phyloP scores from a whole-genome alignment of 352 stramenopile genomes.

The Blastocystis hominis region DNA sequence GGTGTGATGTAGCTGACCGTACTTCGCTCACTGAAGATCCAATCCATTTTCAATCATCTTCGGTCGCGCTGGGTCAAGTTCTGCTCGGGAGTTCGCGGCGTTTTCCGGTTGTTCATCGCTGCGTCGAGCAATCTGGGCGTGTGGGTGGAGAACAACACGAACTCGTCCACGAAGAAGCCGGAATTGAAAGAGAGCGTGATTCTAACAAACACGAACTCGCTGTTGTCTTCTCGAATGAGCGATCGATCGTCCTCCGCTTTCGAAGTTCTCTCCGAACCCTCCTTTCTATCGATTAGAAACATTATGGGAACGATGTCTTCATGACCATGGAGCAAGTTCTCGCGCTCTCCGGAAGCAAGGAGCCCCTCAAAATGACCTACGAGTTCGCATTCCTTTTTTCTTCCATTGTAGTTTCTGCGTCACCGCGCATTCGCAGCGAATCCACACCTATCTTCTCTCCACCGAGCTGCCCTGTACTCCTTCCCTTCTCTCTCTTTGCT shows the following conservation, averaged over 20 bases:
- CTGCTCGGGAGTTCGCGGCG: neutral
- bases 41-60: neutral
- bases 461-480: neutral
- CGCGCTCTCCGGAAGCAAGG: neutral
- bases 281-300: neutral
- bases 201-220: neutral
- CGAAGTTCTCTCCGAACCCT: neutral
- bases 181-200: neutral
- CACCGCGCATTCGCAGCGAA: slow-evolving; percentile 18
- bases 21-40: neutral
- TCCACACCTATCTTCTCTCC: slow-evolving; percentile 25
- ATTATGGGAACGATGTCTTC: slow-evolving; percentile 5
- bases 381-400: neutral
- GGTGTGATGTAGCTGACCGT: neutral
- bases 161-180: neutral
- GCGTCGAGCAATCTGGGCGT: slow-evolving; percentile 18
- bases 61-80: slow-evolving; percentile 10
- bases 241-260: neutral
- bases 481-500: neutral
- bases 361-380: slow-evolving; percentile 16
- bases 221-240: slow-evolving; percentile 29
- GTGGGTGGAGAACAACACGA: slow-evolving; percentile 16
- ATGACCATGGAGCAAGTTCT: slow-evolving; percentile 42
- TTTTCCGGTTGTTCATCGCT: slow-evolving; percentile 33
- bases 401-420: slow-evolving; percentile 6